These are phyloP conservation scores for Trichoderma hamatum DNA, from an alignment of 2,329 filamentous ascomycete genomes.

Conservation along the genomic window DNA sequence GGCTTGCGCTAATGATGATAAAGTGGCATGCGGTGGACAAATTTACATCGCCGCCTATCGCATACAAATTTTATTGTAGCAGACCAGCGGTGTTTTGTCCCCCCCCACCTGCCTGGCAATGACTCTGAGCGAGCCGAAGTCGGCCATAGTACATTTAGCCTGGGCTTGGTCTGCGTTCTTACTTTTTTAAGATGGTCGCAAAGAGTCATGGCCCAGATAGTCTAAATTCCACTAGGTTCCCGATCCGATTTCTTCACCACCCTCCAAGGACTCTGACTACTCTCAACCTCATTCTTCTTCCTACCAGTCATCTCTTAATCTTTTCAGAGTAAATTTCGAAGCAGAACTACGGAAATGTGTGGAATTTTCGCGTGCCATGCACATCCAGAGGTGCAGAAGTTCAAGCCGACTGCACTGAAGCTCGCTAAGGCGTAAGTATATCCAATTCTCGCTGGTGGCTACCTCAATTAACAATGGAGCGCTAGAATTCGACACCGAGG, in stretches of 20 bases:
- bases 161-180: background rate
- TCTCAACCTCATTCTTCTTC: background rate
- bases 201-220: constrained; percentile 28
- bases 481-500: constrained; percentile 88
- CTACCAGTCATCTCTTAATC: background rate
- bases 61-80: no score
- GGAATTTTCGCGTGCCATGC: constrained; percentile 92
- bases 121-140: constrained; percentile 30
- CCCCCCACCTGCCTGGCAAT: no score
- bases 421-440: constrained; percentile 86
- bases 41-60: no score
- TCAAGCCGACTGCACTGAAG: constrained; percentile 92
- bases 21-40: no score
- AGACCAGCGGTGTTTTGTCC: no score
- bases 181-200: constrained; percentile 3
- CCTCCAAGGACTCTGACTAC: background rate
- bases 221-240: constrained; percentile 4
- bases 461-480: constrained; percentile 25
- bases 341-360: constrained; percentile 72
- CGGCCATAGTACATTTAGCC: constrained; percentile 27
- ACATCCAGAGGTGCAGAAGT: constrained; percentile 92
- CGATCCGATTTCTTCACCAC: background rate
- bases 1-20: constrained; percentile 24
- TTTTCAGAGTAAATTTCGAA: no score
- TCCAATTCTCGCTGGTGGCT: background rate